A percentile compares a stretch with the other conserved stretches of the same genome.
phyloP scores from a whole-genome alignment of 495 filamentous ascomycete genomes.

The Aspergillus heteromorphus region DNA sequence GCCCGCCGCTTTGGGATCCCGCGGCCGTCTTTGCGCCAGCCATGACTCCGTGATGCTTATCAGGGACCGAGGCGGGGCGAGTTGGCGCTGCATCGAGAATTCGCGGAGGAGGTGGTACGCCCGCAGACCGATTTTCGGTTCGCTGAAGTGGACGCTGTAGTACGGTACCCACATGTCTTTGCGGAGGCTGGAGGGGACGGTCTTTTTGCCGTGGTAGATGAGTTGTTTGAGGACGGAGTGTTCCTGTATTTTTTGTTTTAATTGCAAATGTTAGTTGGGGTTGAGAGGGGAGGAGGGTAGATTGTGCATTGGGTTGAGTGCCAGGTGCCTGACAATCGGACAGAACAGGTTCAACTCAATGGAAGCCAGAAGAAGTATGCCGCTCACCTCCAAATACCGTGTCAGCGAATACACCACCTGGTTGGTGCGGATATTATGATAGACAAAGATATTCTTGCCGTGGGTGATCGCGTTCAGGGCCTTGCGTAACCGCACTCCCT shows the following conservation, averaged over 20 bases:
- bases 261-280: too few species aligned
- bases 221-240: slow-evolving; percentile 67
- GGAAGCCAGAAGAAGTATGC: too few species aligned
- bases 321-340: too few species aligned
- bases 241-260: too few species aligned
- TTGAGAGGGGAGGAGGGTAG: slow-evolving; percentile 1
- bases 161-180: slow-evolving; percentile 90
- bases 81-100: slow-evolving; percentile 50
- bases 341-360: too few species aligned
- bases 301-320: too few species aligned
- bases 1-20: slow-evolving; percentile 39
- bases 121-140: slow-evolving; percentile 58
- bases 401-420: slow-evolving; percentile 78
- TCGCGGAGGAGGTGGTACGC: slow-evolving; percentile 80
- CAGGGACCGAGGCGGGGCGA: slow-evolving; percentile 40
- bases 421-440: slow-evolving; percentile 71
- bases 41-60: slow-evolving; percentile 45
- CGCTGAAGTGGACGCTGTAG: slow-evolving; percentile 67
- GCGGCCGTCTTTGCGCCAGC: slow-evolving; percentile 56
- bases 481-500: slow-evolving; percentile 41
- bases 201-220: slow-evolving; percentile 87
- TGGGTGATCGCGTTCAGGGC: slow-evolving; percentile 44
- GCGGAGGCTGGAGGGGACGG: slow-evolving; percentile 68
- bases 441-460: slow-evolving; percentile 76
- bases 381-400: slow-evolving; percentile 61